Evolutionary conservation across 495 filamentous ascomycete species (phyloP).

Genomic region (Pseudotulostoma volvatum): DNA sequence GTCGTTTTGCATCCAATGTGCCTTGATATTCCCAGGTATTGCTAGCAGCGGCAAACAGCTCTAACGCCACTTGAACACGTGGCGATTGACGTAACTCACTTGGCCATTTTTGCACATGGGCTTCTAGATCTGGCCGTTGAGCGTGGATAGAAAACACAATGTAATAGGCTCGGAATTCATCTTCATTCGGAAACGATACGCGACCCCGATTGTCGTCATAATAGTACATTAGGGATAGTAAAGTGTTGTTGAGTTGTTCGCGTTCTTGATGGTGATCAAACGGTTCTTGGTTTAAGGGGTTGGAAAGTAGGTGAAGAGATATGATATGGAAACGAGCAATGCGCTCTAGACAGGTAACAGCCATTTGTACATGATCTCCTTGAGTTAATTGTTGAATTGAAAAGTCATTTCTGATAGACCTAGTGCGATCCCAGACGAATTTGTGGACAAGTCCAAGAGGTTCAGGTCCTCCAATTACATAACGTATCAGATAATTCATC

Average conservation of each 20-base stretch:
- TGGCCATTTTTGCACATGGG: constrained; percentile 59
- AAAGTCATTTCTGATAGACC: constrained; percentile 86
- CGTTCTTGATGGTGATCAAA: constrained; percentile 82
- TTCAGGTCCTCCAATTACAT: constrained; percentile 48
- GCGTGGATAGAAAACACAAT: constrained; percentile 71
- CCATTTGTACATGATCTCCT: constrained; percentile 45
- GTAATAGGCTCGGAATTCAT: constrained; percentile 81
- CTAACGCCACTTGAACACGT: constrained; percentile 48
- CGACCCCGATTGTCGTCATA: constrained; percentile 57
- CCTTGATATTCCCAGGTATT: constrained; percentile 49
- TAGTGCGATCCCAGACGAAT: constrained; percentile 87
- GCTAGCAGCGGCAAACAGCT: constrained; percentile 49
- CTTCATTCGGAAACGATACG: constrained; percentile 50
- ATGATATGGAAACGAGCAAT: constrained; percentile 87
- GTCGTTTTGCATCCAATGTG: constrained; percentile 40
- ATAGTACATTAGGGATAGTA: constrained; percentile 74
- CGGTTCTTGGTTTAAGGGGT: constrained; percentile 44
- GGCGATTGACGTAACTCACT: constrained; percentile 34
- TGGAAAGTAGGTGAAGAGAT: constrained; percentile 68
- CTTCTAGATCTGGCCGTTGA: constrained; percentile 49
- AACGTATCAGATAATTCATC: constrained; percentile 65
- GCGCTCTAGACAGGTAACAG: constrained; percentile 69
- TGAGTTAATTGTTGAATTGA: constrained; percentile 69
- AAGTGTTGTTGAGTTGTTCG: constrained; percentile 77
- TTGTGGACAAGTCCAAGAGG: constrained; percentile 55